Base-by-base conservation (phyloP, 306 rosid genomes). In the Prunus salicina region DNA sequence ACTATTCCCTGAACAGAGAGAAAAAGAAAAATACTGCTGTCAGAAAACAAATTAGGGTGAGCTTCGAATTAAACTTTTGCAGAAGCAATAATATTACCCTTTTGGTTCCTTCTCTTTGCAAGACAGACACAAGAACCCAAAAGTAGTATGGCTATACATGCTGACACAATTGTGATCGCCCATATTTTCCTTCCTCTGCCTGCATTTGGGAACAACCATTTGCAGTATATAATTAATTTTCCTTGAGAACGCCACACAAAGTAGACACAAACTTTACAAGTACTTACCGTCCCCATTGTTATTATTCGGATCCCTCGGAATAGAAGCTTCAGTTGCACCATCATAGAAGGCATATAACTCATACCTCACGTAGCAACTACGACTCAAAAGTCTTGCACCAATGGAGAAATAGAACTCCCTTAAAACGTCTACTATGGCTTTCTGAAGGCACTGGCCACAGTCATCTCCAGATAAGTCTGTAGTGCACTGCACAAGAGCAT, bases 401-500 rank as follows among this genome's bases (percentile, higher is more conserved):
- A 91, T 57, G 9, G 91, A 87, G 72, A 69, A 76, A 86, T 85
- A 80, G 41, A 51, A 85, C 24, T 68, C 47, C 5, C 38, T 65
- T 12, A 80, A 82, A 77, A 87, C 32, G 20, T 81, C 80, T 18
- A 56, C 51, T 0, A 72, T 82, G 71, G 96, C 91, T 28, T 73
- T 82, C 73, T 51, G 38, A 18, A 91, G 84, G 76, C 96, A 91
- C 18, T 5, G 52, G 28, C 43, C 67, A 71, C 96, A 91, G 55
- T 82, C 82, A 46, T 6, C 63, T 8, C 73, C 67, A 47, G 93
- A 79, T 78, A 91, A 82, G 79, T 91, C 96, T 25, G 43, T 69
- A 1, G 89, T 87, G 63, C 96, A 88, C 86, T 89, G 96, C 27
- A 84, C 91, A 8, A 91, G 73, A 25, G 84, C 90, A 78, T 80